Evolutionary conservation across 2,329 filamentous ascomycete species (phyloP), one percentile per base, ranked within the genome.

Genomic region (Penicillium occitanis): DNA sequence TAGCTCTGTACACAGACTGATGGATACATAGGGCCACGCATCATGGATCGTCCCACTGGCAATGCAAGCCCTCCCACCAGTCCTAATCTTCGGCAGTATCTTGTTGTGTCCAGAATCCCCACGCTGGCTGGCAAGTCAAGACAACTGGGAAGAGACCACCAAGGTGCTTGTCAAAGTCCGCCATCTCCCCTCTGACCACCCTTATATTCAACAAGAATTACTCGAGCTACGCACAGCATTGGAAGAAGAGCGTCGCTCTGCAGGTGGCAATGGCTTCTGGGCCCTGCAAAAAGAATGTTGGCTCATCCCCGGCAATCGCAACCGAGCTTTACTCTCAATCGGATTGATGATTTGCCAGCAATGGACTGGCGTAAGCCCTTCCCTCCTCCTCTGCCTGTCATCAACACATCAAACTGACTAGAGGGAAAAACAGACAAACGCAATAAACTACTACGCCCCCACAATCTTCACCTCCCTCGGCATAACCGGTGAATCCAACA

Each of bases 301-400:
- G 63, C 25, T 61, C 5, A 61, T 65, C 22, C 37, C 63, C 3
- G 53, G 42, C 2, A 64, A 64, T 17, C 62, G 62, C 0, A 64
- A 64, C 19, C 51, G 62, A 40, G 53, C 53, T 57, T 57, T 57
- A 37, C 30, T 57, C 11, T 57, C 53, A 5, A 88, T 88, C 82
- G 86, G 83, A 80, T 78, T 85, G 13, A 84, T 84, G 80, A 77
- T 83, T 19, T 83, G 80, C 70, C 81, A 84, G 66, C 81, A 84
- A 67, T 82, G 83, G 78, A 82, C 79, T 0, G 80, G 79, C 63
- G 83, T 84, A 0, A 82, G 88, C 14, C 85, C 88, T 74, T 89
- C 89, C 78, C 90, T 91, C 69, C 86, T 87, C 0, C 89, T 89
- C 0, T 84, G 83, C 67, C 90, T 90, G 71, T 91, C 46, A 50